Conservation (phyloP, 2,329 filamentous ascomycete genomes). For the Sarocladium brachiariae region DNA sequence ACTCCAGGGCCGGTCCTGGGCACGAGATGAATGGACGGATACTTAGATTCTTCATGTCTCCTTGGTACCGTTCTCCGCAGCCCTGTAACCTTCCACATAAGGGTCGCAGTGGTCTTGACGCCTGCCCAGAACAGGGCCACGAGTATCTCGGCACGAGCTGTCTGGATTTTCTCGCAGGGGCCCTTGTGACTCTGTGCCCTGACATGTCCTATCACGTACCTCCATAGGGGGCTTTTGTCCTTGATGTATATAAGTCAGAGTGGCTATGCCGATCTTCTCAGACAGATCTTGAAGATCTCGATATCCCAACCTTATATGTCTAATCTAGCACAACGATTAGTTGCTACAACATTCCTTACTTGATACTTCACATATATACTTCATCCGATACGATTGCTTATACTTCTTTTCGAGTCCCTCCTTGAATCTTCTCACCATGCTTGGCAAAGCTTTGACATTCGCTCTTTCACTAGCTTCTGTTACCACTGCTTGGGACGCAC, state of each 20-base stretch:
- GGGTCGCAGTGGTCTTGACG: neutral
- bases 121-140: neutral
- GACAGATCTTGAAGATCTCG: neutral
- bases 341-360: constrained; percentile 6
- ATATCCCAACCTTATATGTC: constrained; percentile 3
- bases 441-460: neutral
- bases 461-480: constrained; percentile 1
- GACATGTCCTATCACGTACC: neutral
- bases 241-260: constrained; percentile 1
- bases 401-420: neutral
- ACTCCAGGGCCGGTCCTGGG: neutral
- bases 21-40: neutral
- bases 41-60: neutral
- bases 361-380: constrained; percentile 2
- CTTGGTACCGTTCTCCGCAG: neutral
- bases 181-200: neutral
- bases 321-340: constrained; percentile 6
- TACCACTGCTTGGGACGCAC: constrained; percentile 18
- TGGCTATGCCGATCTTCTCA: neutral
- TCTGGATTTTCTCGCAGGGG: neutral
- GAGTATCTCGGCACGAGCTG: neutral
- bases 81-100: neutral
- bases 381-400: neutral
- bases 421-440: neutral
- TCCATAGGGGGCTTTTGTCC: neutral